Conservation (phyloP, 139 green algal genomes). For the Chlorella sorokiniana region DNA sequence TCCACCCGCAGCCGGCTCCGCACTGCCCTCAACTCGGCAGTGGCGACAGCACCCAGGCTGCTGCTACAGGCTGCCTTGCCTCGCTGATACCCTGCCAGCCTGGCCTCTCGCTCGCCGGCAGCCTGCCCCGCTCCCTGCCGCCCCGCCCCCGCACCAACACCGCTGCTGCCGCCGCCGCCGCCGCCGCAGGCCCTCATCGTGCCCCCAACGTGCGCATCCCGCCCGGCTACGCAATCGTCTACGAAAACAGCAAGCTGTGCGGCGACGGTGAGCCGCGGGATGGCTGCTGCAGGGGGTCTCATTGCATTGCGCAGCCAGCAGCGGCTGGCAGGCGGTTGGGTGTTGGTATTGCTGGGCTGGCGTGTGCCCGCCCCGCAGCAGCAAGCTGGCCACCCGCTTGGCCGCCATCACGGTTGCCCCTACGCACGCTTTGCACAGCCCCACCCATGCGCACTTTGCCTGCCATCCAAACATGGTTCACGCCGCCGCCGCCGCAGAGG, state of each 20-base stretch:
- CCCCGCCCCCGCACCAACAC: neutral
- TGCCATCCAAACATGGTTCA: neutral
- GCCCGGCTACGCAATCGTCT: slow-evolving; percentile 35
- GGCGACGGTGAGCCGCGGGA: neutral
- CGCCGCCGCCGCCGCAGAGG: neutral
- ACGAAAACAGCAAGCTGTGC: slow-evolving; percentile 45
- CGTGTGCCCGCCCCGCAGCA: too few relatives aligned
- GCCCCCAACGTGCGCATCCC: slow-evolving; percentile 43
- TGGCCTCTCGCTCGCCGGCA: too few relatives aligned
- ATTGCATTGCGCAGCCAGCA: too few relatives aligned
- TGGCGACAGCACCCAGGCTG: too few relatives aligned
- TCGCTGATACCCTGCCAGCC: neutral
- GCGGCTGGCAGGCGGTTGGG: too few relatives aligned
- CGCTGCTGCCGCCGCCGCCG: neutral
- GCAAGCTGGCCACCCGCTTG: too few relatives aligned
- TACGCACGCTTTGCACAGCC: neutral
- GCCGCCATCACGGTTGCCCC: too few relatives aligned
- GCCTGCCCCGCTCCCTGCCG: too few relatives aligned
- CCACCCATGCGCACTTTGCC: neutral
- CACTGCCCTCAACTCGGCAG: too few relatives aligned
- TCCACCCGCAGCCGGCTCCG: too few relatives aligned
- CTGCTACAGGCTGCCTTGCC: neutral
- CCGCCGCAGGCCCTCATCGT: slow-evolving; percentile 45
- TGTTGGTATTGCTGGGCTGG: too few relatives aligned
- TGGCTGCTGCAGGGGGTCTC: neutral